A percentile compares a stretch with the other conserved stretches of the same genome.
phyloP scores from a whole-genome alignment of 1,284 basidiomycete species.

The Leucoagaricus sp. region DNA sequence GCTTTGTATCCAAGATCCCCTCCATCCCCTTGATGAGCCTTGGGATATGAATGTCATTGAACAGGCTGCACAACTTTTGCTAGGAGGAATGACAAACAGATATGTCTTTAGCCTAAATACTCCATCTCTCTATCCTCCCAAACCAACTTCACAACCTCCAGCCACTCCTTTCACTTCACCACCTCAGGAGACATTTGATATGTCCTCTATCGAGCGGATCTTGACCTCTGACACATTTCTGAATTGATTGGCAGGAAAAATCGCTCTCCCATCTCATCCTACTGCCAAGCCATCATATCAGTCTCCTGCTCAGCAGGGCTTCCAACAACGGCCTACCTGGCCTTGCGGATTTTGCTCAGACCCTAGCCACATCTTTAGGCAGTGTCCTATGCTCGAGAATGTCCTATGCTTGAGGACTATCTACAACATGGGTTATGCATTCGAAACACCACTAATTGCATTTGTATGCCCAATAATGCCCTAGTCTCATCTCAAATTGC shows the following conservation, averaged over 20 bases:
- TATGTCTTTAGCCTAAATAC: background rate
- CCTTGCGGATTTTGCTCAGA: background rate
- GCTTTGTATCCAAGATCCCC: background rate
- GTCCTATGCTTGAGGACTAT: slow-evolving; percentile 8
- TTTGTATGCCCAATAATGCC: slow-evolving; percentile 1
- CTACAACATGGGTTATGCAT: too few species aligned
- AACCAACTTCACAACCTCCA: background rate
- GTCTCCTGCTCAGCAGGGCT: background rate
- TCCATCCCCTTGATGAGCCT: background rate
- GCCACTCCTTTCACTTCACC: background rate
- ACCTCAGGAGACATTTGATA: background rate
- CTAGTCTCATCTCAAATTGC: background rate
- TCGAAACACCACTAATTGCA: background rate
- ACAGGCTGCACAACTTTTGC: background rate
- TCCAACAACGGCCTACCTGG: background rate
- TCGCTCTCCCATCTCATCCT: background rate
- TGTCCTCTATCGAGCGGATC: background rate
- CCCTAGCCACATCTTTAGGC: background rate
- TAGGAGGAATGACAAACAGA: background rate
- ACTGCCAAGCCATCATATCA: background rate
- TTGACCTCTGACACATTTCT: background rate
- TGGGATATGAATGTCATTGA: background rate
- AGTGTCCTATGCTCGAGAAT: background rate
- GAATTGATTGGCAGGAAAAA: background rate
- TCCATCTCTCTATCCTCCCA: background rate